Percentiles rank a stretch among this genome's conserved stretches.
phyloP scores from a whole-genome alignment of 2,329 filamentous ascomycete genomes.

The Claviceps africana region DNA sequence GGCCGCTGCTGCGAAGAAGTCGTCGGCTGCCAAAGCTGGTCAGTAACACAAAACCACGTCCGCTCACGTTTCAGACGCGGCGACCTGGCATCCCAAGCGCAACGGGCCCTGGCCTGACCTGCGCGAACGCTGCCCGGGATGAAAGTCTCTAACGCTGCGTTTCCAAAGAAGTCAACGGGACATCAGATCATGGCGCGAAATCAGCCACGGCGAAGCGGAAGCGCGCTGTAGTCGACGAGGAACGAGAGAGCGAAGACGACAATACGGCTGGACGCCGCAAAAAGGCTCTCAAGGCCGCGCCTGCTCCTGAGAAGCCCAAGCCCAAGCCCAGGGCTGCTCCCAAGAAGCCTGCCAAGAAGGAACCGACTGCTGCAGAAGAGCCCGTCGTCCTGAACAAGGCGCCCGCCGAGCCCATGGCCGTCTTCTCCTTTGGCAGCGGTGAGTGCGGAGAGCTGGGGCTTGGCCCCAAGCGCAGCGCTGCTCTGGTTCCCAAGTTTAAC shows the following conservation, averaged over 20 bases:
- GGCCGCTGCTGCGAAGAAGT: background rate
- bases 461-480: constrained; percentile 38
- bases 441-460: constrained; percentile 72
- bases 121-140: background rate
- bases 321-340: constrained; percentile 1
- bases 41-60: constrained; percentile 1
- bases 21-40: constrained; percentile 4
- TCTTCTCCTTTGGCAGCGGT: constrained; percentile 72
- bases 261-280: constrained; percentile 1
- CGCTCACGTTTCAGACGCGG: background rate
- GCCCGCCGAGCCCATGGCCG: constrained; percentile 50
- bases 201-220: constrained; percentile 4
- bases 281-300: constrained; percentile 3
- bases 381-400: constrained; percentile 13
- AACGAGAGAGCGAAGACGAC: constrained; percentile 2
- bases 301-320: constrained; percentile 1
- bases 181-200: background rate
- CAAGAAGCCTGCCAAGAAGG: constrained; percentile 1
- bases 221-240: constrained; percentile 4
- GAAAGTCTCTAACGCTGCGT: background rate
- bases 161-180: constrained; percentile 1
- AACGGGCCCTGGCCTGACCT: background rate
- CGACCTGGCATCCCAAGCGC: background rate
- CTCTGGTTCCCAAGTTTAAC: constrained; percentile 28
- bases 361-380: constrained; percentile 21